Evolutionary conservation across 345 rosid species (phyloP).

Genomic region (Clarkia xantiana): DNA sequence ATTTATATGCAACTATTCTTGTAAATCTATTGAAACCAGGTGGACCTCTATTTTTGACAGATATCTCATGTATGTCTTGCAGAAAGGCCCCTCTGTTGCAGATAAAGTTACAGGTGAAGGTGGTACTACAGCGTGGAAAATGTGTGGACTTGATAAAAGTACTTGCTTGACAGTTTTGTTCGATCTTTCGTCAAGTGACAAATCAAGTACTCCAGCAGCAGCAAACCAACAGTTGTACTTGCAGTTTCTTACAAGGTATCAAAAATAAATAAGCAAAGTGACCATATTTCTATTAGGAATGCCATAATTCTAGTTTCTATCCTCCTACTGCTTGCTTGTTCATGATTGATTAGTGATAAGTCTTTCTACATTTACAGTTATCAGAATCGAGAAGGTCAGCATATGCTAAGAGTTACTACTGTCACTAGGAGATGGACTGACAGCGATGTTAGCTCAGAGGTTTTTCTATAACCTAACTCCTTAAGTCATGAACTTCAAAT

Average conservation of each 20-base stretch:
- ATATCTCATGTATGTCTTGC: constrained; percentile 19
- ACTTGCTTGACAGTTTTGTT: constrained; percentile 87
- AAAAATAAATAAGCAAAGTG: background rate
- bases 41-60: no score
- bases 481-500: background rate
- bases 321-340: background rate
- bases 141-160: constrained; percentile 94
- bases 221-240: constrained; percentile 66
- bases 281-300: no score
- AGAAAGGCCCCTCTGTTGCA: constrained; percentile 89
- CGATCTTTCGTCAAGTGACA: constrained; percentile 82
- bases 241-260: constrained; percentile 84
- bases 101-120: constrained; percentile 91
- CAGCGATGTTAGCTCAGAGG: constrained; percentile 81
- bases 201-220: constrained; percentile 53
- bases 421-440: constrained; percentile 81
- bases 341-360: background rate
- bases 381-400: constrained; percentile 63
- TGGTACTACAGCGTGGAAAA: constrained; percentile 77
- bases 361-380: constrained; percentile 39
- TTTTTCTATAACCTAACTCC: constrained; percentile 19
- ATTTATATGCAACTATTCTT: background rate
- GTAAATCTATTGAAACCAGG: background rate
- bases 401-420: constrained; percentile 69
- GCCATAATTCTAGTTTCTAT: no score